Evolutionary conservation across 495 filamentous ascomycete species (phyloP).

Genomic region (Annulohypoxylon stygium): DNA sequence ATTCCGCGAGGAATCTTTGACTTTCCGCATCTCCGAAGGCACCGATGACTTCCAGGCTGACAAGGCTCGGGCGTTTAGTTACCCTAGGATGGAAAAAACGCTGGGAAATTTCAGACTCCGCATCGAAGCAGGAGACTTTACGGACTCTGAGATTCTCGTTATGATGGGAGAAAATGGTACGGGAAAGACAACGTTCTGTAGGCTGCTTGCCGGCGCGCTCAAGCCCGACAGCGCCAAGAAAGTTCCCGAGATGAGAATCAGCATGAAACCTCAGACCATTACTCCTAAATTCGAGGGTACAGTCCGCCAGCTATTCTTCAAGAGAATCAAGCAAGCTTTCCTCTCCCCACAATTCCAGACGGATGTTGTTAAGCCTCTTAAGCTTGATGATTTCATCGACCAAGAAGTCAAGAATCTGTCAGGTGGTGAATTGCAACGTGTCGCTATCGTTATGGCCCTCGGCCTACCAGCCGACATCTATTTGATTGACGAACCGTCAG

Average conservation of each 20-base stretch:
- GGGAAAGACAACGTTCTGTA: conserved; percentile 97
- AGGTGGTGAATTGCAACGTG: conserved; percentile 98
- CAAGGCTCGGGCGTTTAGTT: conserved; percentile 84
- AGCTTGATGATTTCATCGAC: conserved; percentile 98
- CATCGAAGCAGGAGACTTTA: conserved; percentile 87
- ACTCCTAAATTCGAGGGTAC: conserved; percentile 96
- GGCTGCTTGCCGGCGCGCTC: conserved; percentile 89
- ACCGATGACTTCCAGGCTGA: conserved; percentile 91
- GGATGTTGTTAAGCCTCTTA: conserved; percentile 98
- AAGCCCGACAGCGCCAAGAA: conserved; percentile 83
- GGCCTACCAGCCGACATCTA: conserved; percentile 98
- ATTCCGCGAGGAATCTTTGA: conserved; percentile 96
- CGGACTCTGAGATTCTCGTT: conserved; percentile 97
- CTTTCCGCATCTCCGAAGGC: conserved; percentile 94
- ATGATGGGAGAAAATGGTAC: conserved; percentile 99
- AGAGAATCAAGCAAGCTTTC: conserved; percentile 97
- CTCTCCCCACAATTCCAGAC: conserved; percentile 98
- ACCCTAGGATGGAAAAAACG: conserved; percentile 94
- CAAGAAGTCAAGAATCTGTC: conserved; percentile 99
- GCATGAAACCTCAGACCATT: conserved; percentile 99
- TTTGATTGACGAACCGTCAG: conserved; percentile 94
- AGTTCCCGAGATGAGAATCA: conserved; percentile 94
- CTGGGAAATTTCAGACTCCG: conserved; percentile 88
- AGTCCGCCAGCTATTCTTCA: conserved; percentile 91
- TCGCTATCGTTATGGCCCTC: conserved; percentile 95